Base-by-base conservation (phyloP, 1,284 basidiomycete genomes). In the Malassezia brasiliensis region DNA sequence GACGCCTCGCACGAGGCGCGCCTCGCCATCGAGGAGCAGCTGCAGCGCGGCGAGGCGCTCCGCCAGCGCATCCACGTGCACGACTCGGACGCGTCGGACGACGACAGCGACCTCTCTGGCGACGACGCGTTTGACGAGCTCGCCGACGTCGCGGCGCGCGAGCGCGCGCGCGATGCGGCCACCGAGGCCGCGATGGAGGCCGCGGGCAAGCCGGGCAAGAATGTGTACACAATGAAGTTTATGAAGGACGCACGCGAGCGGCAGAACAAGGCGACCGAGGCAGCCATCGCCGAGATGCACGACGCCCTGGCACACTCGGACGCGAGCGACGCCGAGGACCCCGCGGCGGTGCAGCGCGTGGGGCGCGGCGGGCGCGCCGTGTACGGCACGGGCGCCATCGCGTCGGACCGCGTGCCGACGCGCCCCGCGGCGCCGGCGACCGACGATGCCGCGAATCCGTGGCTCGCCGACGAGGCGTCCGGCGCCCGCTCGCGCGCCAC, bases 181-280 rank as follows among this genome's bases (percentile, higher is more conserved):
- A 61, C 64, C 25, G 65, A 65, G 41, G 52, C 52, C 12, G 61
- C 65, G 46, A 52, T 65, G 11, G 61, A 58, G 17, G 22, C 47
- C 0, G 61, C 60, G 0, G 68, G 61, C 22, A 65, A 64, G 19
- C 65, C 65, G 39, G 45, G 50, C 39, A 66, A 62, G 52, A 64
- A 65, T n/a, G 61, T 73, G 0, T 66, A 69, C 48, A 54, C 52
- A 15, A 75, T 75, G 73, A 74, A 75, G 59, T 75, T 75, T 35
- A 75, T 75, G 73, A 62, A 66, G 53, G 72, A 73, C 37, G 73
- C 73, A 0, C 53, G 69, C 31, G 66, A 66, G 20, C 60, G 65
- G 15, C 61, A 68, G 49, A 61, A 60, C 19, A 49, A 53, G 11
- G 47, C 54, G 17, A 59, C 67, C 3, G 38, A 57, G 5, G 67